Evolutionary conservation across 78 protist genomes (phyloP), one percentile per base, ranked within the genome.

Genomic region (Guillardia theta): DNA sequence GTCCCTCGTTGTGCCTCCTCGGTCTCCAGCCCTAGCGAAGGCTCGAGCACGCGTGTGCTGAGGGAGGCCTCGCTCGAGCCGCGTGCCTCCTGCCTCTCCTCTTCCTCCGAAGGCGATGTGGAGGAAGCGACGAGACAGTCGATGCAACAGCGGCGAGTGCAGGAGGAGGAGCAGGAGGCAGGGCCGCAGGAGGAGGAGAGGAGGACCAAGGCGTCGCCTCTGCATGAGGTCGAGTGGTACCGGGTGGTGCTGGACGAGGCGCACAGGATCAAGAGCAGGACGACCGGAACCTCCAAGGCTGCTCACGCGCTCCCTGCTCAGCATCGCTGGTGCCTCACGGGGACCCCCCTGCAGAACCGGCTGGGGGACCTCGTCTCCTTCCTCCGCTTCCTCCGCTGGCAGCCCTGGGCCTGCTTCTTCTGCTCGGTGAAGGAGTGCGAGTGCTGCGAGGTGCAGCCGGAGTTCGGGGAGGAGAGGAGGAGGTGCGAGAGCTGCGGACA

Each of bases 161-260:
- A 9, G 53, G 88, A 9, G 53, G 53, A 78, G 70, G 70, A 8
- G 70, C 27, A 30, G 70, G 21, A 8, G 70, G 70, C 70, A 58
- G 27, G 70, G 70, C 39, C 2, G 70, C 27, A 30, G 21, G 70
- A 30, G 70, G 27, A 6, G 70, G 70, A 58, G 70, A 24, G 27
- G 70, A 58, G 70, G 27, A 30, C 70, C 39, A 58, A 30, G 70
- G 70, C 21, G 70, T 58, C 70, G 6, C 27, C 27, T 24, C 70
- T 58, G 70, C 70, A 58, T 30, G 27, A 58, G 41, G 83, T 70
- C n/a, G 83, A 4, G 83, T 70, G 83, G 83, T 33, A 24, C 6
- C 83, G 83, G 83, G 36, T 94, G 33, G 92, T 94, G n/a, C 93
- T 94, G n/a, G 95, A 94, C 78, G 95, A 94, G 58, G 92, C 92